Conservation (phyloP, 2,329 filamentous ascomycete species). For the Colletotrichum sp. region DNA sequence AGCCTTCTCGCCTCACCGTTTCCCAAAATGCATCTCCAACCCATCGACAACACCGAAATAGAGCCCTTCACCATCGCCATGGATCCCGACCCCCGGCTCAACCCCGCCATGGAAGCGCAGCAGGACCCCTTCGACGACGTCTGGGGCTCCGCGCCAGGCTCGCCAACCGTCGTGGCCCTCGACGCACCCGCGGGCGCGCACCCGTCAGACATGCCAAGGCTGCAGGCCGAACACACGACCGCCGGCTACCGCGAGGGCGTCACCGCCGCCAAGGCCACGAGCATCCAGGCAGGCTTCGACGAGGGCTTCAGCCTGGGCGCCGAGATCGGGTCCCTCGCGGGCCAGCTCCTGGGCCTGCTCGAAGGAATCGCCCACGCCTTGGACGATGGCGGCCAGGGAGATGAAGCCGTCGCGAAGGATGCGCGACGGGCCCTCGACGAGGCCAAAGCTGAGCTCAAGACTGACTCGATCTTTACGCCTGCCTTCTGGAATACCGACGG, state of each 20-base stretch:
- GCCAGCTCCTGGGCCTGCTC: constrained; percentile 76
- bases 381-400: constrained; percentile 18
- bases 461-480: constrained; percentile 65
- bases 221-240: constrained; percentile 79
- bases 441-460: constrained; percentile 64
- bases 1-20: not conserved
- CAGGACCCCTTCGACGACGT: constrained; percentile 25
- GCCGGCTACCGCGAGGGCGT: constrained; percentile 92
- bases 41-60: constrained; percentile 22
- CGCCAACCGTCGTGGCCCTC: not conserved
- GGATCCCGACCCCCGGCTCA: not conserved
- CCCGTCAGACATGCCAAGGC: constrained; percentile 71
- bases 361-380: constrained; percentile 70
- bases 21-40: constrained; percentile 21
- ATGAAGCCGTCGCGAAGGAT: constrained; percentile 19
- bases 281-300: constrained; percentile 89
- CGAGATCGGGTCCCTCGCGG: constrained; percentile 75
- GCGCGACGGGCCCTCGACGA: constrained; percentile 40
- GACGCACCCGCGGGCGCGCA: constrained; percentile 31
- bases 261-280: constrained; percentile 72
- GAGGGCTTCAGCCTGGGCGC: constrained; percentile 88
- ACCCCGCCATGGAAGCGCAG: not conserved
- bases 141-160: constrained; percentile 22
- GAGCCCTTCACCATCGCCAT: constrained; percentile 22
- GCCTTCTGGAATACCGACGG: constrained; percentile 75